Evolutionary conservation across 1,284 basidiomycete genomes (phyloP), one percentile per base, ranked within the genome.

Genomic region (Leccinum solheimii): DNA sequence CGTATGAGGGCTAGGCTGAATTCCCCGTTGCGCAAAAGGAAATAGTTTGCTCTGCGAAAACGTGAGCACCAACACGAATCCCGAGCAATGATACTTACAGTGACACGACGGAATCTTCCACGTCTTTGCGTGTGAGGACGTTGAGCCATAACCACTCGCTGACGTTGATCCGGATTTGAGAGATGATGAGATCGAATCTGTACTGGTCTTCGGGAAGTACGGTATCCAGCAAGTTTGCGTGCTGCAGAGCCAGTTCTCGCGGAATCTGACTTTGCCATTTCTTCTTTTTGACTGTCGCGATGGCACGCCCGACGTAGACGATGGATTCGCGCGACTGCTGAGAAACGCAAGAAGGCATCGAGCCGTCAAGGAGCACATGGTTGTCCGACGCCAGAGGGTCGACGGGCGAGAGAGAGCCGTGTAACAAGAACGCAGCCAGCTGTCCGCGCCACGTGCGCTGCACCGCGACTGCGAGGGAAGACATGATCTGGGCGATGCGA

Each of bases 141-240:
- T 95, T 93, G 34, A 86, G 77, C 93, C 95, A 97, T 3, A 97
- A 79, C 94, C 94, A 97, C 77, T 95, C 93, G 66, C 91, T 89
- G 60, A 92, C 82, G 60, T 87, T 85, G 2, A 82, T 87, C 61
- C 90, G 77, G 57, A 94, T 90, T 61, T 87, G 84, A 26, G 84
- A 79, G 32, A 95, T 84, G 60, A 88, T 83, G 19, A 80, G 77
- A 69, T 92, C 91, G 67, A 95, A 91, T n/a, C 79, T 81, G 64
- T 90, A 88, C 59, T 85, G 84, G 64, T 92, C 87, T 69, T 92
- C 85, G 1, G 91, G 87, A 5, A 90, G 79, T 1, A 89, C 87
- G 5, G 77, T 77, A 65, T 88, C 85, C 2, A 95, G 75, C 49
- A 89, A 69, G 50, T 76, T 79, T 14, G 89, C 86, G 72, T 94